Percentiles rank a stretch among this genome's conserved stretches.
phyloP scores from a whole-genome alignment of 1,284 basidiomycete species.

The Ceratobasidium sp. region DNA sequence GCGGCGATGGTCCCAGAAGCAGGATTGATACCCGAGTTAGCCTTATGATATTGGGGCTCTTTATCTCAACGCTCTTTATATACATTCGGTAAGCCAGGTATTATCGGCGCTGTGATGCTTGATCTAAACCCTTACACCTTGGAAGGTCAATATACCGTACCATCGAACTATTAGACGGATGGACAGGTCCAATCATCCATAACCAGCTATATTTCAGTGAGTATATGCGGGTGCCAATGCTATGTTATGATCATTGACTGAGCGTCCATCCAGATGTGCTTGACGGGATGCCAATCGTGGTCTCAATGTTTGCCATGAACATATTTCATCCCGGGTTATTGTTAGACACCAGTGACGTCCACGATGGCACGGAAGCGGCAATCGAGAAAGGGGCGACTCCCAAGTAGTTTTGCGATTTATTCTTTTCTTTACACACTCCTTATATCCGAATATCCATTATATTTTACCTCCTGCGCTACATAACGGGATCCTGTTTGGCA shows the following conservation, averaged over 20 bases:
- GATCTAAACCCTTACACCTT: not conserved
- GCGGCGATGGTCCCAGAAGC: conserved; percentile 38
- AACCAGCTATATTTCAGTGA: conserved; percentile 55
- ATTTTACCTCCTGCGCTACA: not conserved
- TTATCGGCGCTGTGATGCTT: not conserved
- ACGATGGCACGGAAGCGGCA: not conserved
- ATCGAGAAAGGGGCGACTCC: not conserved
- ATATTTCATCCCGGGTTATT: conserved; percentile 48
- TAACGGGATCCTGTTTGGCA: too few relatives aligned
- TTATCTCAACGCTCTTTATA: conserved; percentile 53
- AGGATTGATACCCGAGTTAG: conserved; percentile 33
- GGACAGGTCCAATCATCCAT: conserved; percentile 55
- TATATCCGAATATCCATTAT: not conserved
- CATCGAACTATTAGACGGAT: conserved; percentile 56
- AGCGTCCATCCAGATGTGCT: conserved; percentile 45
- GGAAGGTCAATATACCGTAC: conserved; percentile 56
- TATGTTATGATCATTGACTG: not conserved
- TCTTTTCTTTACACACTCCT: not conserved
- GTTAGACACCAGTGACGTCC: not conserved
- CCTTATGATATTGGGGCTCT: conserved; percentile 49
- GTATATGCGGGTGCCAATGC: conserved; percentile 26
- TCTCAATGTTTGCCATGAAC: conserved; percentile 49
- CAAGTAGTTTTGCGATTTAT: too few relatives aligned
- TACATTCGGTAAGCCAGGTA: conserved; percentile 52
- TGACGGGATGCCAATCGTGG: conserved; percentile 50